A percentile compares a stretch with the other conserved stretches of the same genome.
Conservation (phyloP, 2,329 filamentous ascomycete species). For the Aspergillus amoenus region DNA sequence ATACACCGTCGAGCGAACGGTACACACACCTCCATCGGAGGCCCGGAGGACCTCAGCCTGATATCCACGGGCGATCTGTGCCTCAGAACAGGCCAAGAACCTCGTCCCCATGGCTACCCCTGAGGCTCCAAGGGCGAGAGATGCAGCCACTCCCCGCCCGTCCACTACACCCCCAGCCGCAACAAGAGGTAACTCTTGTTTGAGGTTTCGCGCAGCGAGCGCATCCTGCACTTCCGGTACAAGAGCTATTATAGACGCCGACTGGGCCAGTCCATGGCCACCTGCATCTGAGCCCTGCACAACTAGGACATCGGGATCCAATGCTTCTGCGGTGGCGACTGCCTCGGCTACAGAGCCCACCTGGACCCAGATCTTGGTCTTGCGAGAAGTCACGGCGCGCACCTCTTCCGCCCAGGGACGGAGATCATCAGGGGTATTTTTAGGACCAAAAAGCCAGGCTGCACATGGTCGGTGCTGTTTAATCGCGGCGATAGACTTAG, state of each 20-base stretch:
- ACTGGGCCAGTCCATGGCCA: constrained; percentile 50
- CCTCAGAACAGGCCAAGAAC: constrained; percentile 56
- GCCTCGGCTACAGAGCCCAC: constrained; percentile 52
- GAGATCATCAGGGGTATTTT: constrained; percentile 26
- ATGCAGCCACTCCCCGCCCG: constrained; percentile 52
- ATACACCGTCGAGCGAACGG: constrained; percentile 53
- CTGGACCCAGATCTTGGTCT: constrained; percentile 54
- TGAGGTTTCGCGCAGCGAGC: constrained; percentile 22
- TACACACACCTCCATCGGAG: constrained; percentile 53
- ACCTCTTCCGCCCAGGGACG: constrained; percentile 38
- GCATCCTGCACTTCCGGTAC: constrained; percentile 53
- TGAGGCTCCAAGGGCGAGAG: constrained; percentile 51
- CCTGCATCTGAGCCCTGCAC: constrained; percentile 56
- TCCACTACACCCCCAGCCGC: constrained; percentile 57
- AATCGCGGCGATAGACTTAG: constrained; percentile 28
- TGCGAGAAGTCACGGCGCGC: constrained; percentile 35
- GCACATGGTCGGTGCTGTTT: constrained; percentile 35
- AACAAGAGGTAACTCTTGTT: constrained; percentile 44
- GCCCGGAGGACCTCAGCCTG: constrained; percentile 49
- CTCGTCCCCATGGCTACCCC: constrained; percentile 64
- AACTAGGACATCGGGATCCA: constrained; percentile 52
- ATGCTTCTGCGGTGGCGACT: constrained; percentile 34
- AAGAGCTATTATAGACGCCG: constrained; percentile 49
- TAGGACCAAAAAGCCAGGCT: constrained; percentile 43
- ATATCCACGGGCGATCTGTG: constrained; percentile 52